Conservation (phyloP, 352 stramenopile species). For the Pythium monospermum region DNA sequence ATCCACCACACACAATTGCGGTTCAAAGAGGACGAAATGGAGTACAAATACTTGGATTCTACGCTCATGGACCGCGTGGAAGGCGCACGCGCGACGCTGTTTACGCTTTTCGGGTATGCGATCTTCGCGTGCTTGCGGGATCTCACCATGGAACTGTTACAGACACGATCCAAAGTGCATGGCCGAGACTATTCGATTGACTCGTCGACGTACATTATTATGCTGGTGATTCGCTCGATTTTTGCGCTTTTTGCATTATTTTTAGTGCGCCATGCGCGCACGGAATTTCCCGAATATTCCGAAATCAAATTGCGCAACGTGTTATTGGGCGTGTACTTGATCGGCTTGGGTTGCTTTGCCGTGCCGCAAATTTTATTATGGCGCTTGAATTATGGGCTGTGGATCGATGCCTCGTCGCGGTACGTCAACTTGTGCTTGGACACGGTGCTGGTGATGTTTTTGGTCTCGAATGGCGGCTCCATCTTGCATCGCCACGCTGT, state of each 20-base stretch:
- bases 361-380: conserved; percentile 47
- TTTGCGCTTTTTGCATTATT: conserved; percentile 25
- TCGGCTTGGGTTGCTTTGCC: conserved; percentile 52
- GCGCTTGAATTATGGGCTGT: conserved; percentile 47
- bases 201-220: conserved; percentile 36
- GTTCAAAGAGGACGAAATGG: conserved; percentile 70
- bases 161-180: conserved; percentile 17
- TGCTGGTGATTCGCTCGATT: conserved; percentile 34
- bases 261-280: conserved; percentile 29
- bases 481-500: conserved; percentile 66
- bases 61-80: conserved; percentile 59
- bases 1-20: conserved; percentile 52
- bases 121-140: conserved; percentile 69
- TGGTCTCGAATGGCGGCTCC: conserved; percentile 77
- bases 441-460: conserved; percentile 76
- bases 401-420: conserved; percentile 53
- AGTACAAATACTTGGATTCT: conserved; percentile 65
- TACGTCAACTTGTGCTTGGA: conserved; percentile 81
- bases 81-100: conserved; percentile 52
- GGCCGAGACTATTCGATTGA: conserved; percentile 16
- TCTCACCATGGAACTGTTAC: conserved; percentile 43
- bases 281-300: conserved; percentile 51
- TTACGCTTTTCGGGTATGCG: conserved; percentile 50
- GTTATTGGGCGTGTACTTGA: conserved; percentile 47
- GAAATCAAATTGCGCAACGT: conserved; percentile 63